Conservation (phyloP, 176 grass and related monocot genomes). For the Musa troglodytarum region DNA sequence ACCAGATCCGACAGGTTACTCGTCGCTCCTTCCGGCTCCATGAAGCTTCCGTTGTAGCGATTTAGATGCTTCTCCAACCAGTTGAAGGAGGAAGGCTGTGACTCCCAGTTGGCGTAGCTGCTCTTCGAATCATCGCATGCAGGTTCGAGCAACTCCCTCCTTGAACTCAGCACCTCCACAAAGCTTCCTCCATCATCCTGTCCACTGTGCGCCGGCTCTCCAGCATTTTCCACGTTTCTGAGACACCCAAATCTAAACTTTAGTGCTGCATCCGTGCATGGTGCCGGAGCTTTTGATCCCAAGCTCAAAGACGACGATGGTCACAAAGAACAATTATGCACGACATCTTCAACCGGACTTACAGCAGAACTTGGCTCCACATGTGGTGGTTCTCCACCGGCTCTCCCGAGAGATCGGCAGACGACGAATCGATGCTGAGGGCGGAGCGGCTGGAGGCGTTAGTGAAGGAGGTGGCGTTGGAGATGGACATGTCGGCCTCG, state of each 20-base stretch:
- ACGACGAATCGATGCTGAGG: constrained; percentile 14
- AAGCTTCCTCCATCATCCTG: neutral
- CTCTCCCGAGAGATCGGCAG: neutral
- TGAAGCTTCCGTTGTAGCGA: too few relatives aligned
- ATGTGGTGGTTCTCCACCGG: constrained; percentile 4
- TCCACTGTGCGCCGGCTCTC: neutral
- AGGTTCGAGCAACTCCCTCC: neutral
- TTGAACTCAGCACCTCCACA: constrained; percentile 3
- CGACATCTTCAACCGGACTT: neutral
- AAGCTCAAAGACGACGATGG: neutral
- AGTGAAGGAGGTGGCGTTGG: neutral
- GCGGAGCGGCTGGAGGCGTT: neutral
- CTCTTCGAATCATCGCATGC: neutral
- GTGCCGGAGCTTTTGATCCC: too few relatives aligned
- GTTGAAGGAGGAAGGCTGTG: neutral
- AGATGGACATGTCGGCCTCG: neutral
- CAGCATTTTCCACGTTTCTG: neutral
- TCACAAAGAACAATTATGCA: too few relatives aligned
- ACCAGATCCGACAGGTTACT: neutral
- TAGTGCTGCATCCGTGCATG: too few relatives aligned
- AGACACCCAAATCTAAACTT: neutral
- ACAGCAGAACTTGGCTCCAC: constrained; percentile 2
- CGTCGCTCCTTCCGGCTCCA: too few relatives aligned
- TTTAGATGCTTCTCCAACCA: neutral
- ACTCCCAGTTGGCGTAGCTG: neutral